Evolutionary conservation across 2,329 filamentous ascomycete genomes (phyloP).

Genomic region (Fusarium nodosum): DNA sequence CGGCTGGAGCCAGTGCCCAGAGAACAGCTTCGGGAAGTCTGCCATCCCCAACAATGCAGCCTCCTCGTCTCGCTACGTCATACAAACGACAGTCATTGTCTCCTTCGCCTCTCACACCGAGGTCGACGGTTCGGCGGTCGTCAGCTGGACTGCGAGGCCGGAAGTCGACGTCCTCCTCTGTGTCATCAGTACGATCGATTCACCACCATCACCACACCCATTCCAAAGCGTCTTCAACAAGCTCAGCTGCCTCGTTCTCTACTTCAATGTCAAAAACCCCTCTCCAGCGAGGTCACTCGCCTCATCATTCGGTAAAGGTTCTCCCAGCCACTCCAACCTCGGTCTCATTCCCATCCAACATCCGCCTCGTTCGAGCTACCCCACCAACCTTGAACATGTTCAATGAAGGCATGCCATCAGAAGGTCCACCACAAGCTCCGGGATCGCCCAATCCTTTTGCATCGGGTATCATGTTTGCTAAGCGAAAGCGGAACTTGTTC

Average conservation of each 20-base stretch:
- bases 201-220: slow-evolving; percentile 89
- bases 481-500: slow-evolving; percentile 84
- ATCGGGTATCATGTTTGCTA: slow-evolving; percentile 80
- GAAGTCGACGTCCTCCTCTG: slow-evolving; percentile 95
- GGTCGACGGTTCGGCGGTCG: slow-evolving; percentile 85
- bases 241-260: slow-evolving; percentile 81
- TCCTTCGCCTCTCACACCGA: slow-evolving; percentile 88
- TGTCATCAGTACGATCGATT: slow-evolving; percentile 92
- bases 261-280: slow-evolving; percentile 78
- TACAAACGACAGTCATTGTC: slow-evolving; percentile 85
- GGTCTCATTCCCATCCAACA: slow-evolving; percentile 83
- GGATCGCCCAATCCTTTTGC: slow-evolving; percentile 71
- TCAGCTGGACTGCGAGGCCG: slow-evolving; percentile 87
- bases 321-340: slow-evolving; percentile 88
- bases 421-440: slow-evolving; percentile 56
- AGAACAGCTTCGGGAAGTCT: slow-evolving; percentile 44
- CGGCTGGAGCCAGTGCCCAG: slow-evolving; percentile 35
- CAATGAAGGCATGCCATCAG: slow-evolving; percentile 69
- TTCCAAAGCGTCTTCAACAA: slow-evolving; percentile 94
- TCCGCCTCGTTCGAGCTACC: slow-evolving; percentile 80
- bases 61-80: slow-evolving; percentile 53
- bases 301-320: slow-evolving; percentile 94
- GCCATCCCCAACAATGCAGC: slow-evolving; percentile 50
- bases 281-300: slow-evolving; percentile 75
- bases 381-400: slow-evolving; percentile 66